phyloP scores from a whole-genome alignment of 768 basidiomycete species.

The Mrakia hoshinonis region DNA sequence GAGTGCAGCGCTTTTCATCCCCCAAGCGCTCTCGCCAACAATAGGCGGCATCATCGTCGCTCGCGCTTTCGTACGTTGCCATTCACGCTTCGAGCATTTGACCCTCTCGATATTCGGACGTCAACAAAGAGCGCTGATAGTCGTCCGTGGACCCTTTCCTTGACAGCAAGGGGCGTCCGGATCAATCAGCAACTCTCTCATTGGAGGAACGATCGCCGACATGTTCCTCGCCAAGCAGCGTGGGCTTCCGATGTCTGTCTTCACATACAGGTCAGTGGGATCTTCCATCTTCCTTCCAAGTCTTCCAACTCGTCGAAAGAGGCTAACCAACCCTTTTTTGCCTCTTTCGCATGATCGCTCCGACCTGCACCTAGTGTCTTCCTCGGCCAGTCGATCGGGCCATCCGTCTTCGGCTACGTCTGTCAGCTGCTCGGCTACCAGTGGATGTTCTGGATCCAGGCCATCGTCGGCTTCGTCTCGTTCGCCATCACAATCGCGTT shows the following conservation, averaged over 20 bases:
- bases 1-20: constrained; percentile 34
- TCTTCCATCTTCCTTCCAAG: too few species aligned
- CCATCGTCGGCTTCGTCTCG: constrained; percentile 31
- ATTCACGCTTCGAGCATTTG: too few species aligned
- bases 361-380: not conserved
- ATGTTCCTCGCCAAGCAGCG: constrained; percentile 30
- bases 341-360: too few species aligned
- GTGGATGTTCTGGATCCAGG: constrained; percentile 39
- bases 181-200: constrained; percentile 39
- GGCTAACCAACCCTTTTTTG: constrained; percentile 31
- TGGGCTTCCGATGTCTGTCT: constrained; percentile 36
- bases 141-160: too few species aligned
- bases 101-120: too few species aligned
- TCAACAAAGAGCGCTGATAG: too few species aligned
- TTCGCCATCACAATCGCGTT: constrained; percentile 32
- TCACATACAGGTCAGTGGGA: too few species aligned
- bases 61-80: constrained; percentile 35
- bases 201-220: constrained; percentile 38
- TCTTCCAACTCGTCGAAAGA: too few species aligned
- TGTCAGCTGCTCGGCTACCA: constrained; percentile 32
- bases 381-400: constrained; percentile 29
- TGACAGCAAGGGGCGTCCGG: constrained; percentile 35
- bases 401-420: constrained; percentile 33
- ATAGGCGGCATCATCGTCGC: constrained; percentile 33
- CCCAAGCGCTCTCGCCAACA: constrained; percentile 33